phyloP scores from a whole-genome alignment of 805 yeast genomes.

The Nakazawaea sp. region DNA sequence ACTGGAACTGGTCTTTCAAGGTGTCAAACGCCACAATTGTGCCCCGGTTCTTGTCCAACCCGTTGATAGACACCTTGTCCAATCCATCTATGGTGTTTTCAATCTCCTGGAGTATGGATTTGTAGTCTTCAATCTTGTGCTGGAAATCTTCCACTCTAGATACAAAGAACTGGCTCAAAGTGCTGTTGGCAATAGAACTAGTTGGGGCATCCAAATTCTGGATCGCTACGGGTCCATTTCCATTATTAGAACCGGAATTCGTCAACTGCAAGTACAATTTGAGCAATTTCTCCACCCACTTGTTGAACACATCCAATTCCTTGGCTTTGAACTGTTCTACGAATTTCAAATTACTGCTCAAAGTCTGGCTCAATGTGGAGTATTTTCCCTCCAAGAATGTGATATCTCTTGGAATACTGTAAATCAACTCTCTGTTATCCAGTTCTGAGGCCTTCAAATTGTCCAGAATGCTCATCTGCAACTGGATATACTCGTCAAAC shows the following conservation, averaged over 20 bases:
- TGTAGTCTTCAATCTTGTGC: constrained; percentile 42
- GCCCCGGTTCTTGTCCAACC: constrained; percentile 18
- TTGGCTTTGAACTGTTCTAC: constrained; percentile 35
- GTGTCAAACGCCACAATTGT: constrained; percentile 51
- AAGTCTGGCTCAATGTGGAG: constrained; percentile 59
- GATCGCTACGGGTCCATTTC: constrained; percentile 19
- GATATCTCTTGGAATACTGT: constrained; percentile 69
- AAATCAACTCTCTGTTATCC: constrained; percentile 59
- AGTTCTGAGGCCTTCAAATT: constrained; percentile 52
- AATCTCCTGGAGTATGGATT: constrained; percentile 42
- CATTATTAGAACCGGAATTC: background rate
- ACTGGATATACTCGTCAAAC: constrained; percentile 64
- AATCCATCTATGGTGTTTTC: constrained; percentile 60
- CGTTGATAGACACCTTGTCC: constrained; percentile 41
- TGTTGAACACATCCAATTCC: constrained; percentile 27
- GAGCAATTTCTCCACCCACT: constrained; percentile 31
- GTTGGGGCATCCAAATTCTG: constrained; percentile 9
- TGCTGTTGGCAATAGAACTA: constrained; percentile 39
- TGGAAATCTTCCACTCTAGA: constrained; percentile 34
- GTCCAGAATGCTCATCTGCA: constrained; percentile 68
- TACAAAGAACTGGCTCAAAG: constrained; percentile 43
- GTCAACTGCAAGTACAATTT: constrained; percentile 27
- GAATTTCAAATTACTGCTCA: constrained; percentile 39
- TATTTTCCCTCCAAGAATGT: constrained; percentile 55
- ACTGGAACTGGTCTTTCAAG: constrained; percentile 57